These are phyloP conservation scores for Scenedesmus sp. DNA, from an alignment of 163 green algal species.

Conservation along the genomic window DNA sequence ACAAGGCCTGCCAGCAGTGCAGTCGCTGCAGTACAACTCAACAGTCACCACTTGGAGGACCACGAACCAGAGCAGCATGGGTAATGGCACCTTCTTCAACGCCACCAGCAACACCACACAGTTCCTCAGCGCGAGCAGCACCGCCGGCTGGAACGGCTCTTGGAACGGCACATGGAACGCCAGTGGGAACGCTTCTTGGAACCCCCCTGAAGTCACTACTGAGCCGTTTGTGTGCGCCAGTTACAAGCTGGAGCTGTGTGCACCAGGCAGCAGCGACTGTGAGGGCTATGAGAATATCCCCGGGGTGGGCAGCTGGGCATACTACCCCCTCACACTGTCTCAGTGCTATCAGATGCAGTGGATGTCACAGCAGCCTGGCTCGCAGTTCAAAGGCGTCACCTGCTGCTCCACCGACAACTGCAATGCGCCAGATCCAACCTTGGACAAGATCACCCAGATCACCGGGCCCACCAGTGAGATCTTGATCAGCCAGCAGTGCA, in stretches of 20 bases:
- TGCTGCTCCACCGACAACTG: not conserved
- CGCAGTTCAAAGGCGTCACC: not conserved
- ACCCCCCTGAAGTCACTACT: not conserved
- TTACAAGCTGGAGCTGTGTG: not conserved
- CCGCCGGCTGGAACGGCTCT: no score
- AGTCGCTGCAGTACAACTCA: not conserved
- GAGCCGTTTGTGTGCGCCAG: not conserved
- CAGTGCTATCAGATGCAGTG: not conserved
- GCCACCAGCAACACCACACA: not conserved
- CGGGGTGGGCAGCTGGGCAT: not conserved
- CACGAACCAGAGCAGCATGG: not conserved
- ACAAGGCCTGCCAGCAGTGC: constrained; percentile 1
- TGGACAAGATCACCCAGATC: not conserved
- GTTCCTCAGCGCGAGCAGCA: not conserved
- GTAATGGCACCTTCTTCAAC: constrained; percentile 1
- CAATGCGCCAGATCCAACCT: not conserved
- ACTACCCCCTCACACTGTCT: not conserved
- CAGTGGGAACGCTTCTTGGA: not conserved
- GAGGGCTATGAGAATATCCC: not conserved
- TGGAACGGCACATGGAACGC: not conserved
- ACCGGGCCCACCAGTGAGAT: not conserved
- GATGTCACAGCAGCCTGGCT: not conserved
- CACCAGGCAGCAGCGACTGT: not conserved
- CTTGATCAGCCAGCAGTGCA: not conserved
- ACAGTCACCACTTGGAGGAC: not conserved